Evolutionary conservation across 2,329 filamentous ascomycete species (phyloP), one percentile per base, ranked within the genome.

Genomic region (Tolypocladium sp.): DNA sequence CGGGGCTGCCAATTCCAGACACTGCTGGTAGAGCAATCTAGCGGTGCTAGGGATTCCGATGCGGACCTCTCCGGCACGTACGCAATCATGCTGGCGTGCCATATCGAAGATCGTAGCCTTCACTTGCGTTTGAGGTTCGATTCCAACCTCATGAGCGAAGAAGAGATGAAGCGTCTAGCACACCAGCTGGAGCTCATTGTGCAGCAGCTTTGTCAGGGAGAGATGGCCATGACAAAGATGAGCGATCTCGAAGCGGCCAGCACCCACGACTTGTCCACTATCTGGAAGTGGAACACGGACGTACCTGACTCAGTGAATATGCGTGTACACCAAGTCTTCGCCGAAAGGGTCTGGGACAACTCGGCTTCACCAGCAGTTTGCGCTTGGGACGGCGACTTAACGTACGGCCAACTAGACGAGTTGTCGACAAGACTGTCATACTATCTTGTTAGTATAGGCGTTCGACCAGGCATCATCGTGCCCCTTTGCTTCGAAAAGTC

Each of bases 401-500:
- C 65, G 0, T 70, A 66, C 38, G 42, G 27, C 4, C 59, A 66
- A 30, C 54, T 68, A 3, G 58, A 66, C 42, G 13, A 40, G 4
- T 25, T 57, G 9, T 53, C 64, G 4, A 59, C 57, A 9, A 49
- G 42, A 15, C 44, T 66, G 1, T 60, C 61, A n/a, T 46, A 56
- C 6, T 41, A 57, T n/a, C 55, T 66, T 15, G 38, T 40, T 7
- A 30, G 25, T 2, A 9, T 55, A 4, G 67, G 67, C 15, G 60
- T 73, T 30, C 55, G 60, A n/a, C 63, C 62, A 2, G 70, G 65
- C 35, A 56, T 54, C 0, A 38, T 69, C 6, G 64, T 72, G 10
- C 70, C 70, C 1, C 59, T 74, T 10, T 70, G 64, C 42, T 73
- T 74, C 55, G 69, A 72, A 40, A 74, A 74, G 60, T 73, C 70